A percentile compares a stretch with the other conserved stretches of the same genome.
Evolutionary conservation across 2,329 filamentous ascomycete species (phyloP).

Genomic region (Phialocephala subalpina): DNA sequence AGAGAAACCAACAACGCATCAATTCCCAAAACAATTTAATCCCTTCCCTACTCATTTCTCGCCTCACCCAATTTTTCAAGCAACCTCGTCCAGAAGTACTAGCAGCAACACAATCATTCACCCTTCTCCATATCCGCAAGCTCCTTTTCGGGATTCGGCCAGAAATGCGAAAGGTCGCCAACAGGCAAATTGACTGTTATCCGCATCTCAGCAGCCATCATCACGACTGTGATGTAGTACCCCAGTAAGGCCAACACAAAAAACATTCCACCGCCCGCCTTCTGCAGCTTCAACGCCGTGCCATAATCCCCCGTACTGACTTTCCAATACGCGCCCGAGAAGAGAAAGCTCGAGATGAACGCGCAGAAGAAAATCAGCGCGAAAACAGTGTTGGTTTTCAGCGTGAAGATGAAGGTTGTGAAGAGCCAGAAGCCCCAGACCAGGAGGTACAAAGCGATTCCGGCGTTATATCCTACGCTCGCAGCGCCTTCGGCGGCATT

Average conservation of each 20-base stretch:
- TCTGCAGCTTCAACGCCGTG: constrained; percentile 52
- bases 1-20: no score
- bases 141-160: constrained; percentile 50
- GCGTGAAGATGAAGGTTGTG: constrained; percentile 59
- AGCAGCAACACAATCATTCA: constrained; percentile 3
- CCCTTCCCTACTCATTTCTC: no score
- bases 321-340: constrained; percentile 58
- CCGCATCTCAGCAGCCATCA: constrained; percentile 61
- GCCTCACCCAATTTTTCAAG: no score
- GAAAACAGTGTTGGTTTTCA: constrained; percentile 59
- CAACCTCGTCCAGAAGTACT: no score
- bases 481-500: constrained; percentile 52
- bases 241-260: constrained; percentile 57
- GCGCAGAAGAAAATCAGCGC: constrained; percentile 57
- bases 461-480: constrained; percentile 56
- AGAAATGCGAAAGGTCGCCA: constrained; percentile 58
- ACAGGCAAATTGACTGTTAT: constrained; percentile 57
- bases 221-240: constrained; percentile 62
- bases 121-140: constrained; percentile 34
- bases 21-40: no score
- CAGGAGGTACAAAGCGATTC: constrained; percentile 57
- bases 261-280: constrained; percentile 50
- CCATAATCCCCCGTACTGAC: constrained; percentile 52
- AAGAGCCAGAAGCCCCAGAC: constrained; percentile 61
- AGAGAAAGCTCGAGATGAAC: constrained; percentile 52